phyloP scores from a whole-genome alignment of 345 rosid species.

The Microcos paniculata region DNA sequence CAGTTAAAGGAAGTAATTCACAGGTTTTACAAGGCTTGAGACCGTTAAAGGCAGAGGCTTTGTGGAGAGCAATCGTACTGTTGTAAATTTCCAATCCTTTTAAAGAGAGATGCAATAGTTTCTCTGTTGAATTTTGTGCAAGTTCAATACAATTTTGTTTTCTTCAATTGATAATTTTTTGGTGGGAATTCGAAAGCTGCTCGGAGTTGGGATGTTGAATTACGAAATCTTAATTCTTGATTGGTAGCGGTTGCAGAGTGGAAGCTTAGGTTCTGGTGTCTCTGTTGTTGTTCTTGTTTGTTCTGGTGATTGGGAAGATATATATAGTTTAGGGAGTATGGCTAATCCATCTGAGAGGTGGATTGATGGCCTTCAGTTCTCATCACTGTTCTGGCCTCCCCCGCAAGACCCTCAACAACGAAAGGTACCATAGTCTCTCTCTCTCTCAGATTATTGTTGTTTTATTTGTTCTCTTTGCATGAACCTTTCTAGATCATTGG shows the following conservation, averaged over 20 bases:
- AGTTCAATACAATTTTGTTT: not conserved
- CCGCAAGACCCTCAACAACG: slow-evolving; percentile 77
- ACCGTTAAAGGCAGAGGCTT: not conserved
- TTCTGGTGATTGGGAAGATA: slow-evolving; percentile 15
- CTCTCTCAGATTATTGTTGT: not conserved
- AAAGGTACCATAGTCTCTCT: slow-evolving; percentile 45
- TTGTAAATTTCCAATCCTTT: not conserved
- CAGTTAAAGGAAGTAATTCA: not conserved
- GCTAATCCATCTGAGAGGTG: slow-evolving; percentile 80
- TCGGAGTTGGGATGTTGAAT: slow-evolving; percentile 40
- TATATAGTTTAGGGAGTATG: slow-evolving; percentile 31
- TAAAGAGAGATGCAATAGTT: slow-evolving; percentile 12
- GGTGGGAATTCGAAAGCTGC: slow-evolving; percentile 8
- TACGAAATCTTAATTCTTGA: slow-evolving; percentile 49
- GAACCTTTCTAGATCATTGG: not conserved
- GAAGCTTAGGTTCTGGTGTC: slow-evolving; percentile 3
- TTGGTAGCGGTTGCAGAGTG: slow-evolving; percentile 30
- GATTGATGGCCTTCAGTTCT: slow-evolving; percentile 89
- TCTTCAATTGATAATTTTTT: slow-evolving; percentile 5
- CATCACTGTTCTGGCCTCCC: slow-evolving; percentile 84
- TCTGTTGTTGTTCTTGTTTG: slow-evolving; percentile 2
- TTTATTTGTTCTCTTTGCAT: not conserved
- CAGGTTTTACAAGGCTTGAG: not conserved
- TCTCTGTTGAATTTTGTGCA: not conserved
- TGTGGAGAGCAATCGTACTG: not conserved